Evolutionary conservation across 2,329 filamentous ascomycete genomes (phyloP).

Genomic region (Aspergillus fijiensis): DNA sequence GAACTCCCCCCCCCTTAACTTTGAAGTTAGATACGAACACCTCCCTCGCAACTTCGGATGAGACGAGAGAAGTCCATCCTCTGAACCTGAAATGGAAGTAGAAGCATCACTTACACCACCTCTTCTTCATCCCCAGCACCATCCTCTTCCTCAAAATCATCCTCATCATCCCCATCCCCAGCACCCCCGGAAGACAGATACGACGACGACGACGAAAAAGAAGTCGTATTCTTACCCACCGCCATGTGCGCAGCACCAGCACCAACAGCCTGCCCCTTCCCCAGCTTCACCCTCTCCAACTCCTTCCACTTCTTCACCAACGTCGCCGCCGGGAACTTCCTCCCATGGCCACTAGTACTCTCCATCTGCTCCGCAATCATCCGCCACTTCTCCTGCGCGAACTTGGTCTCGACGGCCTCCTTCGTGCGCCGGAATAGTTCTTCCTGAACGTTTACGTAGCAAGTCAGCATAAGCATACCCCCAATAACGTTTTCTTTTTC

Average conservation of each 20-base stretch:
- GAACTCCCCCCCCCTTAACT: no score
- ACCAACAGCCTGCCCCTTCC: neutral
- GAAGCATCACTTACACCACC: no score
- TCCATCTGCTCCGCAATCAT: slow-evolving; percentile 36
- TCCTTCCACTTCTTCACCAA: slow-evolving; percentile 45
- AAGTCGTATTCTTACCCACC: no score
- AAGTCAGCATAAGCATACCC: no score
- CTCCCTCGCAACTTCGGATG: neutral
- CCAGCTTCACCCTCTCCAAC: slow-evolving; percentile 27
- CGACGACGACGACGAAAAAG: no score
- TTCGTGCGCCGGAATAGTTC: slow-evolving; percentile 36
- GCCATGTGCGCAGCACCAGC: no score
- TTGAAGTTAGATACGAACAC: neutral
- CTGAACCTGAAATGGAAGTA: no score
- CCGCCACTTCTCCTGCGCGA: slow-evolving; percentile 42
- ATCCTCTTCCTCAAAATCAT: neutral
- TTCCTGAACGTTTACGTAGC: slow-evolving; percentile 19
- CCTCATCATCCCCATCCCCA: neutral
- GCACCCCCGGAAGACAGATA: no score
- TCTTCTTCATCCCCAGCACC: neutral
- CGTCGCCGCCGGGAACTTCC: slow-evolving; percentile 32
- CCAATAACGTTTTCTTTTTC: no score
- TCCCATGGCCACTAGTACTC: slow-evolving; percentile 24
- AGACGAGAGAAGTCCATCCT: no score
- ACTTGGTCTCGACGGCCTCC: slow-evolving; percentile 40